phyloP scores from a whole-genome alignment of 306 rosid species.

The Vigna radiata region DNA sequence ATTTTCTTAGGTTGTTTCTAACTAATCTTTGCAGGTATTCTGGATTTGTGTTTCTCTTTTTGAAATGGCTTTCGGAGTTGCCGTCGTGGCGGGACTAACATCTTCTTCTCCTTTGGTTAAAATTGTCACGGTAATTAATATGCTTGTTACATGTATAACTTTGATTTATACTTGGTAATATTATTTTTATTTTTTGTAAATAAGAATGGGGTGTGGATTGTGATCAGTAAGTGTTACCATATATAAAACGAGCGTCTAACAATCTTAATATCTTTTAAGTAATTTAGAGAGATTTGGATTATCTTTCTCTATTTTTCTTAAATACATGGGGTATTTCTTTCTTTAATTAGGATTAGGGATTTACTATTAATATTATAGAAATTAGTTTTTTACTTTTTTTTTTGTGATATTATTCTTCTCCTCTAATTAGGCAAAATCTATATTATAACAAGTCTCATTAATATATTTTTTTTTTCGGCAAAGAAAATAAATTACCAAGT shows the following conservation, averaged over 20 bases:
- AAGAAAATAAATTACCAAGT: too few species aligned
- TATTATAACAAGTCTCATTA: too few species aligned
- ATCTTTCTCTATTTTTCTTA: background rate
- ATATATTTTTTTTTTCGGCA: too few species aligned
- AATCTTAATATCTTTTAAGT: background rate
- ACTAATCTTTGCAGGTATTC: background rate
- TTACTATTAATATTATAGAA: background rate
- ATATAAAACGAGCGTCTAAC: too few species aligned
- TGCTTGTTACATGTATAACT: background rate
- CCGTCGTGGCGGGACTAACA: constrained; percentile 2
- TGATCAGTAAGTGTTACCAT: too few species aligned
- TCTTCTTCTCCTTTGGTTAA: constrained; percentile 72
- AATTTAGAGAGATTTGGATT: background rate
- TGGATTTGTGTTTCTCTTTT: background rate
- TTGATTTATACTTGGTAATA: background rate
- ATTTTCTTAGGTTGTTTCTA: background rate
- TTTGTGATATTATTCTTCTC: background rate
- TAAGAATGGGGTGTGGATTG: too few species aligned
- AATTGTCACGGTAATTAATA: constrained; percentile 67
- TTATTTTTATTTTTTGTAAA: too few species aligned
- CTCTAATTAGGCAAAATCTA: background rate
- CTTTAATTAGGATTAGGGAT: background rate
- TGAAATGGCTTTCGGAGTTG: background rate
- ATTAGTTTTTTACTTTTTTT: background rate
- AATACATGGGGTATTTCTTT: background rate